phyloP scores from a whole-genome alignment of 2,329 filamentous ascomycete genomes.

The Rutstroemia sp. region DNA sequence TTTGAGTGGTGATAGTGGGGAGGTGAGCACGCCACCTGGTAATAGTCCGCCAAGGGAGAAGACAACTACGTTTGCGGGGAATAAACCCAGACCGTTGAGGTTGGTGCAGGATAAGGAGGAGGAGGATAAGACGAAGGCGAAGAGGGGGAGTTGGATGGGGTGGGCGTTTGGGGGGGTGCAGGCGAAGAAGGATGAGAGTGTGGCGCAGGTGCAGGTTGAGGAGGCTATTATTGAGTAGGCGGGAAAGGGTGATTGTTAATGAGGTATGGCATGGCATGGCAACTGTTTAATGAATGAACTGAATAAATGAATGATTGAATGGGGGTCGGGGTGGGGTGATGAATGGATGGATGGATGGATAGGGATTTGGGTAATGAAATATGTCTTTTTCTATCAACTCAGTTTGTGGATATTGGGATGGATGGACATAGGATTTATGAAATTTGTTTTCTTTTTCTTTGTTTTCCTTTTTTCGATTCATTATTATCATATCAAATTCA shows the following conservation, averaged over 20 bases:
- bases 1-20: slow-evolving; percentile 53
- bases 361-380: too few relatives aligned
- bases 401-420: too few relatives aligned
- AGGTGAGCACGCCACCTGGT: slow-evolving; percentile 44
- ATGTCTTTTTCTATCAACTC: too few relatives aligned
- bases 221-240: slow-evolving; percentile 7
- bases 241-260: neutral
- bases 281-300: neutral
- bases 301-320: too few relatives aligned
- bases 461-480: too few relatives aligned
- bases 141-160: slow-evolving; percentile 59
- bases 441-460: too few relatives aligned
- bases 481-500: too few relatives aligned
- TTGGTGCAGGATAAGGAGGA: slow-evolving; percentile 67
- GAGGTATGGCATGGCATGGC: neutral
- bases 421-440: too few relatives aligned
- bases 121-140: slow-evolving; percentile 42
- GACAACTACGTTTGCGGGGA: slow-evolving; percentile 53
- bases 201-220: neutral
- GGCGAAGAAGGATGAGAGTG: slow-evolving; percentile 4
- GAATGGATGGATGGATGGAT: too few relatives aligned
- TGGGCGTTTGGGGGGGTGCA: slow-evolving; percentile 37
- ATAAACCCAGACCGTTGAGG: slow-evolving; percentile 76
- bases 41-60: slow-evolving; percentile 51
- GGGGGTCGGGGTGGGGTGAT: too few relatives aligned